phyloP scores from a whole-genome alignment of 148 eudicot genomes.

The Persicaria maculosa region DNA sequence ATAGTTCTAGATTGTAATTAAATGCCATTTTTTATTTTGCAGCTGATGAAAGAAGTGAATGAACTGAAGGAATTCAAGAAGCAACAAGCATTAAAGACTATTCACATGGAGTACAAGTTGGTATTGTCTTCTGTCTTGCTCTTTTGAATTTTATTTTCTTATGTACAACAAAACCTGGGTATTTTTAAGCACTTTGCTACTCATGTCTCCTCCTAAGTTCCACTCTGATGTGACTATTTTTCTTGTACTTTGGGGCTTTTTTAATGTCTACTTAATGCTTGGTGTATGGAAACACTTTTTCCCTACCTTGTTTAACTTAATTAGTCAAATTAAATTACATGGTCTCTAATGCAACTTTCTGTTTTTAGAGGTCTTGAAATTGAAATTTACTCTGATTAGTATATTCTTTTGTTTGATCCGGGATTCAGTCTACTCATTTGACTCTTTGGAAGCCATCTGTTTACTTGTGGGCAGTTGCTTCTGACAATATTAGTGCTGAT shows the following conservation, averaged over 20 bases:
- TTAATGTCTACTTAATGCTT: not conserved
- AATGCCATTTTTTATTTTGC: conserved; percentile 12
- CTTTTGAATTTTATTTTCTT: not conserved
- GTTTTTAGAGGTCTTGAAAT: not conserved
- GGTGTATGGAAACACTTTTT: not conserved
- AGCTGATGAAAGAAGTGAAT: conserved; percentile 49
- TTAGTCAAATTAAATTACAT: not conserved
- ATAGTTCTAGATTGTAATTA: conserved; percentile 1
- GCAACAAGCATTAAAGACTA: conserved; percentile 29
- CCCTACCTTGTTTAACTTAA: not conserved
- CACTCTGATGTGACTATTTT: not conserved
- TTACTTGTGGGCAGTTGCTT: not conserved
- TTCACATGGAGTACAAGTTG: conserved; percentile 47
- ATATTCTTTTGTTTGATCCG: not conserved
- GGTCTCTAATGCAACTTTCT: not conserved
- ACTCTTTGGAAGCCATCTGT: too few species aligned
- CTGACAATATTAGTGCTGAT: too few species aligned
- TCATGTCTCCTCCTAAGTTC: not conserved
- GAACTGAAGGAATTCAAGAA: conserved; percentile 46
- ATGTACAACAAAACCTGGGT: not conserved
- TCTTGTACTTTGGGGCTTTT: not conserved
- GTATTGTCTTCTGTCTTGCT: conserved; percentile 27
- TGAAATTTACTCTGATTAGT: not conserved
- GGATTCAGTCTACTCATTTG: too few species aligned
- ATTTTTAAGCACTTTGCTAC: not conserved